phyloP scores from a whole-genome alignment of 116 monocot species.

The Papilionanthe hybrid region DNA sequence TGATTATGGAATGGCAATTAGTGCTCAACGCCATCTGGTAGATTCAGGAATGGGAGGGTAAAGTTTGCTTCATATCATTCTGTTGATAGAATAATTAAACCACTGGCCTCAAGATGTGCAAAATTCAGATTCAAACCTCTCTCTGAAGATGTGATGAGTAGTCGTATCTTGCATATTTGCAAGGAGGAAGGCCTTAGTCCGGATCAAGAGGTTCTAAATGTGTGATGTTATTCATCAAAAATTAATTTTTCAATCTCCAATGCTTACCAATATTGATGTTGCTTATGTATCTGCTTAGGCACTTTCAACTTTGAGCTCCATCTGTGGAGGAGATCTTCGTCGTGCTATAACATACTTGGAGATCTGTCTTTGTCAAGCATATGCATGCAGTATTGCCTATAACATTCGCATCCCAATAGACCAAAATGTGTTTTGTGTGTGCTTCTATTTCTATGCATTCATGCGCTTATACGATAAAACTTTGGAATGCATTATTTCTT shows the following conservation, averaged over 20 bases:
- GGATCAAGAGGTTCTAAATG: slow-evolving; percentile 55
- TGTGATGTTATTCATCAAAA: not conserved
- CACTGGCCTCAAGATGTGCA: slow-evolving; percentile 97
- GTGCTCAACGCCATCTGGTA: no score
- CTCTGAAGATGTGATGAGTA: slow-evolving; percentile 77
- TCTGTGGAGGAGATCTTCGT: slow-evolving; percentile 95
- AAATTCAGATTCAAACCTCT: slow-evolving; percentile 96
- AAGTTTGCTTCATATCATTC: not conserved
- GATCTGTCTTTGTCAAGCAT: slow-evolving; percentile 30
- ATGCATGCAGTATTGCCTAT: not conserved
- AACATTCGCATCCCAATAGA: not conserved
- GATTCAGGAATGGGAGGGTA: no score
- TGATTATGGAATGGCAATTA: no score
- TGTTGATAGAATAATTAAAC: slow-evolving; percentile 80
- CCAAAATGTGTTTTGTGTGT: not conserved
- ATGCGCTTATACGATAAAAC: not conserved
- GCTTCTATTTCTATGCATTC: not conserved
- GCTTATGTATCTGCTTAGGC: slow-evolving; percentile 40
- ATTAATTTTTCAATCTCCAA: not conserved
- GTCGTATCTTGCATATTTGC: slow-evolving; percentile 80
- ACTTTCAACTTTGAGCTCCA: slow-evolving; percentile 70
- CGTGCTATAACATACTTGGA: slow-evolving; percentile 97
- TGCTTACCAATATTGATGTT: not conserved
- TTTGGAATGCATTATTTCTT: not conserved
- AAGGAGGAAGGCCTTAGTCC: slow-evolving; percentile 72